These are phyloP conservation scores for Kluyveromyces sp. DNA, from an alignment of 1,139 yeast genomes.

Conservation along the genomic window DNA sequence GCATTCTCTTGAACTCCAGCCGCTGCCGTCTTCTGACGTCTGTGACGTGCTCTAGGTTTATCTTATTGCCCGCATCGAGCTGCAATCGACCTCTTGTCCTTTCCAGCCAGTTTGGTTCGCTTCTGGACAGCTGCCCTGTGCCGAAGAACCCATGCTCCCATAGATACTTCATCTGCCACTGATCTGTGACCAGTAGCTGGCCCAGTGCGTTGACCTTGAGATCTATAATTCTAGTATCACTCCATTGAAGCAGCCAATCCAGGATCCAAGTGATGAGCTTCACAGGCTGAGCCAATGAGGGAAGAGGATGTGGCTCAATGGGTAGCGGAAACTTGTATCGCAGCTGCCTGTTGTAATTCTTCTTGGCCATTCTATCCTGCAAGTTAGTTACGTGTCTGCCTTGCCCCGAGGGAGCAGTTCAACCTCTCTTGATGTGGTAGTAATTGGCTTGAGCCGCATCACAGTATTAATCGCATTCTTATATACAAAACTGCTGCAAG, in stretches of 20 bases:
- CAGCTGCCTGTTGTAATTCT: slow-evolving; percentile 23
- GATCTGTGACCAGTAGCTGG: slow-evolving; percentile 37
- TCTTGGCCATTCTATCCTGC: slow-evolving; percentile 31
- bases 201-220: slow-evolving; percentile 18
- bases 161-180: slow-evolving; percentile 45
- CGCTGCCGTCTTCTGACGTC: slow-evolving; percentile 66
- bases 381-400: neutral
- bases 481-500: too few relatives aligned
- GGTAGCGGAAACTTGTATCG: slow-evolving; percentile 36
- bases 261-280: slow-evolving; percentile 46
- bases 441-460: too few relatives aligned
- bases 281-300: slow-evolving; percentile 47
- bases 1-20: slow-evolving; percentile 57
- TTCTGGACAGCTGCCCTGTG: slow-evolving; percentile 79
- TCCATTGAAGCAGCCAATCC: neutral
- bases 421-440: too few relatives aligned
- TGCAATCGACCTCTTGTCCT: slow-evolving; percentile 54
- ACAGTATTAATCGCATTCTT: too few relatives aligned
- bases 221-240: slow-evolving; percentile 3
- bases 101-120: slow-evolving; percentile 84
- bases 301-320: slow-evolving; percentile 37
- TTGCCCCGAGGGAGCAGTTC: too few relatives aligned
- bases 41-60: slow-evolving; percentile 71
- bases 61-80: slow-evolving; percentile 30
- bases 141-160: slow-evolving; percentile 94